Percentiles rank a stretch among this genome's conserved stretches.
These are phyloP conservation scores for Piper longum DNA, from an alignment of 164 flowering plant genomes.

Conservation along the genomic window DNA sequence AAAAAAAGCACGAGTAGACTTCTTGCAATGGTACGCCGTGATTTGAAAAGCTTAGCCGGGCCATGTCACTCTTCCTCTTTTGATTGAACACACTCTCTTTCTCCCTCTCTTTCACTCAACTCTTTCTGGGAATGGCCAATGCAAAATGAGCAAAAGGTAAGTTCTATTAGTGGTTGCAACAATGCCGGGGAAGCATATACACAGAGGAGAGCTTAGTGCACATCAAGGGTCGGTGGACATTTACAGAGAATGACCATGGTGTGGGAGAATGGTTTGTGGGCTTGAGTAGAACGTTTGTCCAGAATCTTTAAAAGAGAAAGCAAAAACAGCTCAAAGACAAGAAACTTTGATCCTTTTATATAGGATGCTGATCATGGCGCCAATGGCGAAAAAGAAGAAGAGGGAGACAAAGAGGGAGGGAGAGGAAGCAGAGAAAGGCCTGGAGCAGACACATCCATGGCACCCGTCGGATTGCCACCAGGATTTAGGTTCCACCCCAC, in stretches of 20 bases:
- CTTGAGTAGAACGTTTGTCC: slow-evolving; percentile 67
- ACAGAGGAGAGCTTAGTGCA: not conserved
- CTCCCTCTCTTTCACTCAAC: not conserved
- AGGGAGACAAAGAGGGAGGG: slow-evolving; percentile 1
- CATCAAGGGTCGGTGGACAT: not conserved
- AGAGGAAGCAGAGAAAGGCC: not conserved
- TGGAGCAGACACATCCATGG: slow-evolving; percentile 25
- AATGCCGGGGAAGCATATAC: not conserved
- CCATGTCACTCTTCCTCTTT: not conserved
- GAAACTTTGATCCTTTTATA: slow-evolving; percentile 42
- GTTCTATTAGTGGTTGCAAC: too few relatives aligned
- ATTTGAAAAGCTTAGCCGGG: too few relatives aligned
- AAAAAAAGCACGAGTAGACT: too few relatives aligned
- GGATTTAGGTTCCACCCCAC: slow-evolving; percentile 91
- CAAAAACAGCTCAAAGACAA: slow-evolving; percentile 36
- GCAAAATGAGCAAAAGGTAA: too few relatives aligned
- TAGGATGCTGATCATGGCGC: slow-evolving; percentile 8
- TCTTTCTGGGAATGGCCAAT: not conserved
- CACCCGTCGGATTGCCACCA: slow-evolving; percentile 79
- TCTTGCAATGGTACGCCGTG: too few relatives aligned
- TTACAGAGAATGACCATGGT: not conserved
- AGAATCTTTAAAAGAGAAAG: slow-evolving; percentile 75
- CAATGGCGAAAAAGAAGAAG: not conserved
- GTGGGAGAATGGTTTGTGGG: slow-evolving; percentile 11
- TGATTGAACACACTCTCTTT: not conserved